Evolutionary conservation across 768 basidiomycete genomes (phyloP), one percentile per base, ranked within the genome.

Genomic region (Trametes cinnabarina): DNA sequence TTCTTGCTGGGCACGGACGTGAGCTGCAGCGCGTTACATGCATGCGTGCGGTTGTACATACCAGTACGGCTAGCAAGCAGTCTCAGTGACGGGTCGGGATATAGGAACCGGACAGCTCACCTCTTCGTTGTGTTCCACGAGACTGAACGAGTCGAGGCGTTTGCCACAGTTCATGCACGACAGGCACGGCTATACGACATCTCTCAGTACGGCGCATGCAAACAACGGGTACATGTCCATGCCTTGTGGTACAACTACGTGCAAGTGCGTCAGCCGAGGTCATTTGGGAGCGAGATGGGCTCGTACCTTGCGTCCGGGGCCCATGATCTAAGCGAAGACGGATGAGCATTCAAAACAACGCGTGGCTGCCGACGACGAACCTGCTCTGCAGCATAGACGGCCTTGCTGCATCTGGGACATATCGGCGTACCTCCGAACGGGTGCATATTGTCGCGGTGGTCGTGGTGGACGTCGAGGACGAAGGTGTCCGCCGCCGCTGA

Each of bases 381-480:
- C 82, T 94, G 91, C 71, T 95, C 92, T 50, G 92, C 92, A 59
- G 88, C 88, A 73, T 95, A 95, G 30, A 94, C 93, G 0, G 81
- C 71, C 72, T 87, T 91, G 57, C 71, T 72, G 72, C 92, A 94
- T 67, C 83, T 73, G 15, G 92, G 88, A 68, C 92, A 94, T 51
- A 76, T 72, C 26, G 88, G 82, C 4, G 84, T 83, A 43, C 85
- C 87, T 60, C 86, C 85, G 66, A 87, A 91, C 3, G 86, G 82
- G 68, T 86, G 84, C 87, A 90, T 90, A 30, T 9, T 17, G 51
- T 4, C 23, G 48, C 11, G 3, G 52, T n/a, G 37, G 37, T 34
- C 32, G 48, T n/a, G 19, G 47, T 40, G 30, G 42, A 14, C n/a
- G 40, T 28, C 10, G 23, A 43, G 47, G 41, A 25, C 10, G 37